phyloP scores from a whole-genome alignment of 2,329 filamentous ascomycete genomes.

The Septoria petroselini region DNA sequence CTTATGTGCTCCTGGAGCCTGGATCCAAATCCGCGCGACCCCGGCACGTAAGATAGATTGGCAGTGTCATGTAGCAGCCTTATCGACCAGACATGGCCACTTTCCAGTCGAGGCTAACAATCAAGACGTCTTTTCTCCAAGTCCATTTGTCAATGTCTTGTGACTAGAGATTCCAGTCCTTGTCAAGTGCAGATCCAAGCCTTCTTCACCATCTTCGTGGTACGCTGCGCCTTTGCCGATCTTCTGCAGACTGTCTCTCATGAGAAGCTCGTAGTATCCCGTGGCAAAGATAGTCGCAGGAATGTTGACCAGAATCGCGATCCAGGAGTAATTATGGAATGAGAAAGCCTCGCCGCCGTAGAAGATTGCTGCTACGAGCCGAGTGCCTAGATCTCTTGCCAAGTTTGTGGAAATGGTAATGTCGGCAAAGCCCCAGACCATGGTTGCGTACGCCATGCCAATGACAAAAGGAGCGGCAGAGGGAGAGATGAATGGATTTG shows the following conservation, averaged over 20 bases:
- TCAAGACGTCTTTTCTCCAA: too few species aligned
- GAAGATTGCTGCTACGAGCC: constrained; percentile 59
- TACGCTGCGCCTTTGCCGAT: constrained; percentile 51
- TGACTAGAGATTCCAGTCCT: constrained; percentile 33
- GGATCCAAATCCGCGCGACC: too few species aligned
- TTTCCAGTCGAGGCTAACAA: too few species aligned
- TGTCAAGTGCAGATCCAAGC: constrained; percentile 44
- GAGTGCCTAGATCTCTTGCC: constrained; percentile 58
- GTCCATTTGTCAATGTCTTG: too few species aligned
- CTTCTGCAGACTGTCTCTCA: constrained; percentile 53
- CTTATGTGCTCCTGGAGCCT: too few species aligned
- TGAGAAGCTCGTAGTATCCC: constrained; percentile 54
- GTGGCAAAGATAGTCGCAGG: constrained; percentile 57
- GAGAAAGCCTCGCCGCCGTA: constrained; percentile 52
- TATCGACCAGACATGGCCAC: too few species aligned
- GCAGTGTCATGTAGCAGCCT: too few species aligned
- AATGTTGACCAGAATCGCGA: constrained; percentile 55
- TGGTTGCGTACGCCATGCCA: constrained; percentile 53
- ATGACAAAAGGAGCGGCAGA: constrained; percentile 53
- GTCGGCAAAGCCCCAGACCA: constrained; percentile 56
- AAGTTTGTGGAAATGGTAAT: constrained; percentile 57
- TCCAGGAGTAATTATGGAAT: constrained; percentile 51
- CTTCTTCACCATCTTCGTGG: constrained; percentile 54
- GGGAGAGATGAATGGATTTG: constrained; percentile 56
- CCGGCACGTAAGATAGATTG: too few species aligned